Evolutionary conservation across 345 rosid genomes (phyloP).

Genomic region (Rhodamnia argentea): DNA sequence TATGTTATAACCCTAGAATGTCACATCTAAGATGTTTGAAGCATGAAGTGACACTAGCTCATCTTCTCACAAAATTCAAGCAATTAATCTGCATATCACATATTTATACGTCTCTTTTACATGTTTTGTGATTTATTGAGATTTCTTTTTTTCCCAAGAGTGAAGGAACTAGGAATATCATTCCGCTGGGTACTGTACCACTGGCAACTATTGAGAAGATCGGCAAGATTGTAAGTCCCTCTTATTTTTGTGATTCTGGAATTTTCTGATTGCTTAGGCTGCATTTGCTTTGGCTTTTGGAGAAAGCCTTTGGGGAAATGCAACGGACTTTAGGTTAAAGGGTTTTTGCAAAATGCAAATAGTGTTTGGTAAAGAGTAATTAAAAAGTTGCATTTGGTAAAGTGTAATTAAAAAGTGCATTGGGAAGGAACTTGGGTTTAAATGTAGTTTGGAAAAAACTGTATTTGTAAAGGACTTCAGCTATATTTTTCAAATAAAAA

Average conservation of each 20-base stretch:
- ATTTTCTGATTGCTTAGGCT: background rate
- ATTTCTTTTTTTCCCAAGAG: slow-evolving; percentile 35
- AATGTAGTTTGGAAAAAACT: background rate
- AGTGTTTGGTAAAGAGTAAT: background rate
- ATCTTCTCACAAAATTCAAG: background rate
- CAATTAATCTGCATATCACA: background rate
- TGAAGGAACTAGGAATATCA: slow-evolving; percentile 63
- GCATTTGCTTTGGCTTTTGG: background rate
- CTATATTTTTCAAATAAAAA: background rate
- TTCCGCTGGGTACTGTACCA: slow-evolving; percentile 81
- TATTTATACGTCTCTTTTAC: background rate
- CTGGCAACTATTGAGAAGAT: slow-evolving; percentile 85
- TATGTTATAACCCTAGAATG: background rate
- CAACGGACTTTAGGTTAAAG: background rate
- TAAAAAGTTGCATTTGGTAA: background rate
- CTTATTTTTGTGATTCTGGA: background rate
- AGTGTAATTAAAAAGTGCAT: background rate
- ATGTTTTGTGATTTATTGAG: background rate
- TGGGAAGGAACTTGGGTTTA: background rate
- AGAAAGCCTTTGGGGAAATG: background rate
- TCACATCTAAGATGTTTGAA: background rate
- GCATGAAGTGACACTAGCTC: background rate
- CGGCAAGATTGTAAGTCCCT: slow-evolving; percentile 60
- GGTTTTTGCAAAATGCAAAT: background rate
- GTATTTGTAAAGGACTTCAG: background rate